Base-by-base conservation (phyloP, 257 asterid species). In the Datura wrightii region DNA sequence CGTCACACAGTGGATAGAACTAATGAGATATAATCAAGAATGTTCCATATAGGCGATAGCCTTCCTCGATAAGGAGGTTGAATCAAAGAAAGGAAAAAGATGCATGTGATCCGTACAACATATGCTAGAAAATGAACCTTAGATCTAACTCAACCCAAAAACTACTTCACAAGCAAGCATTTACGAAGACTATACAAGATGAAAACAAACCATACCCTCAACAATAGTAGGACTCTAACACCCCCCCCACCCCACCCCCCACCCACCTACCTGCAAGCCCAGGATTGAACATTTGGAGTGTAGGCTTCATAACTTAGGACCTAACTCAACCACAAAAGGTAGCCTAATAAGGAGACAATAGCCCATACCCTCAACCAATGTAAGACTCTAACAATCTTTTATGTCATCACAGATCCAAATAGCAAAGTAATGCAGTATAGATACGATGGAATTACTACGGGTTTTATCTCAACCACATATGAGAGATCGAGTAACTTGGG, bases 401-500 rank as follows among this genome's bases (percentile, higher is more conserved):
- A 41, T 72, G 56, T 46, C 80, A 72, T 44, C 58, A 72, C 42
- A 46, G 18, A n/a, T 72, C 42, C 13, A 72, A 72, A 14, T 8
- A 10, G 41, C 80, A 19, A 72, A 46, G 39, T 72, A 10, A 48
- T 7, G 5, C 80, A 46, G 58, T 44, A 19, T 46, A 72, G 41
- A 46, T 46, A 72, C 0, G 59, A 44, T 11, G n/a, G 56, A 72
- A n/a, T 46, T n/a, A n/a, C 80, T 46, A 46, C 5, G 19, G 58
- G 54, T 46, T 46, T 44, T 18, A 70, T 70, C 80, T 46, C 58
- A 72, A 72, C 44, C 56, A n/a, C 39, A 72, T 72, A 13, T 46
- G 80, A 72, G 80, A 5, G 42, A 72, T 46, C 37, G 3, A 72
- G 19, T 72, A 72, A 72, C 80, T 46, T 72, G 80, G 58, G 41